Base-by-base conservation (phyloP, 2,329 filamentous ascomycete species). In the Xylariales sp. region DNA sequence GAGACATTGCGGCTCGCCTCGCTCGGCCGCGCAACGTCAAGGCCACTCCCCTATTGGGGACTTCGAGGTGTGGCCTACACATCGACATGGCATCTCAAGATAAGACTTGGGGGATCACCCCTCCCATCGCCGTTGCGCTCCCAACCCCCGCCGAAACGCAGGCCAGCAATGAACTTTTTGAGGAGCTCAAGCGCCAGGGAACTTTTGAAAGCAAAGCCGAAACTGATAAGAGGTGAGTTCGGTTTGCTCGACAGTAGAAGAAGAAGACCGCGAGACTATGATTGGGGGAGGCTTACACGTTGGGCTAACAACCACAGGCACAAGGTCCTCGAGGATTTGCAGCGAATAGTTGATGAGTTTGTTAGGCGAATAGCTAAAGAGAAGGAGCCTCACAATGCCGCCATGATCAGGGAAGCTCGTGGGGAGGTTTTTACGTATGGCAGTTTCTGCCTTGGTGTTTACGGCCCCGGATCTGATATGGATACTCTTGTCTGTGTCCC, bases 381-480 rank as follows among this genome's bases (percentile, higher is more conserved):
- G 54, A 89, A 85, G 60, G 82, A 81, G 44, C 69, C 72, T 6
- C 72, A 91, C 35, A 84, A 89, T 31, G 78, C 87, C 29, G 80
- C 82, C 21, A 77, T 93, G 31, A 77, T 93, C 31, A 87, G 90
- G 50, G 83, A 85, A 55, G 87, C 90, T 5, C 87, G 90, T 37
- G 93, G 90, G 47, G 93, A 91, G 66, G 82, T 98, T 49, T 95
- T 95, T 61, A 94, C 91, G 1, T 98, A 93, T 61, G 93, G 93
- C 47, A 97, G 93, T 63, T 98, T 91, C 62, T 84, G 90, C 27
- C 73, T 98, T 11, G 93, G 93, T 43, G 93, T 97, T 17, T 95
- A 87, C 61, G 90, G 90, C 5, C 93, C 93, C 30, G 89, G 89
- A 35, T 97, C 93, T 32, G 93, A 98, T 79, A 97, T 98, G 53